A percentile compares a stretch with the other conserved stretches of the same genome.
Evolutionary conservation across 768 basidiomycete species (phyloP).

Genomic region (Suillus alpinus): DNA sequence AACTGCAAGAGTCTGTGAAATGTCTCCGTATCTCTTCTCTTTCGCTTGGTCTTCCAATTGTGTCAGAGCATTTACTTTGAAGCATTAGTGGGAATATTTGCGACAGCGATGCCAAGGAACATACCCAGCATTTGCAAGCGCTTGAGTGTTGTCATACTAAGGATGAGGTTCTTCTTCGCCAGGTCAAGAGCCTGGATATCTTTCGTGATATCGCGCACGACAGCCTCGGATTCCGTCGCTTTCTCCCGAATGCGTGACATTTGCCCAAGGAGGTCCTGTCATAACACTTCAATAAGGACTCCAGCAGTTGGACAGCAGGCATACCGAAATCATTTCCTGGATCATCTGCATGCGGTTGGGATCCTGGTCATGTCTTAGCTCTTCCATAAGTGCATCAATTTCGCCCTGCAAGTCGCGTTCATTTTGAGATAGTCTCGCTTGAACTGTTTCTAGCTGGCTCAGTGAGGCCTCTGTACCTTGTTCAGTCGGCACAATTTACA

Average conservation of each 20-base stretch:
- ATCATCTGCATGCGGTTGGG: slow-evolving; percentile 87
- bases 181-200: slow-evolving; percentile 94
- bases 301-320: slow-evolving; percentile 16
- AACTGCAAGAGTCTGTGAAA: slow-evolving; percentile 78
- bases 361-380: slow-evolving; percentile 76
- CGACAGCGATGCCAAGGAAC: slow-evolving; percentile 20
- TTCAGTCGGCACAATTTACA: slow-evolving; percentile 3
- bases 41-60: slow-evolving; percentile 78
- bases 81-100: slow-evolving; percentile 1
- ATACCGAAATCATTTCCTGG: slow-evolving; percentile 94
- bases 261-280: slow-evolving; percentile 87
- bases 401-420: slow-evolving; percentile 70
- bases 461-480: slow-evolving; percentile 66
- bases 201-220: slow-evolving; percentile 91
- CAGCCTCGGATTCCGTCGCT: slow-evolving; percentile 94
- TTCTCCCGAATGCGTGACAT: slow-evolving; percentile 97
- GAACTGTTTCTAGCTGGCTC: slow-evolving; percentile 66
- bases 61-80: slow-evolving; percentile 72
- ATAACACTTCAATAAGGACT: slow-evolving; percentile 9
- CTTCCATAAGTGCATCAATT: slow-evolving; percentile 62
- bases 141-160: slow-evolving; percentile 87
- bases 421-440: slow-evolving; percentile 62
- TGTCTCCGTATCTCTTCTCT: slow-evolving; percentile 78
- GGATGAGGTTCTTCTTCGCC: slow-evolving; percentile 89
- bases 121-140: slow-evolving; percentile 91